A percentile compares a stretch with the other conserved stretches of the same genome.
phyloP scores from a whole-genome alignment of 352 stramenopile genomes.

The Globisporangium spinosum region DNA sequence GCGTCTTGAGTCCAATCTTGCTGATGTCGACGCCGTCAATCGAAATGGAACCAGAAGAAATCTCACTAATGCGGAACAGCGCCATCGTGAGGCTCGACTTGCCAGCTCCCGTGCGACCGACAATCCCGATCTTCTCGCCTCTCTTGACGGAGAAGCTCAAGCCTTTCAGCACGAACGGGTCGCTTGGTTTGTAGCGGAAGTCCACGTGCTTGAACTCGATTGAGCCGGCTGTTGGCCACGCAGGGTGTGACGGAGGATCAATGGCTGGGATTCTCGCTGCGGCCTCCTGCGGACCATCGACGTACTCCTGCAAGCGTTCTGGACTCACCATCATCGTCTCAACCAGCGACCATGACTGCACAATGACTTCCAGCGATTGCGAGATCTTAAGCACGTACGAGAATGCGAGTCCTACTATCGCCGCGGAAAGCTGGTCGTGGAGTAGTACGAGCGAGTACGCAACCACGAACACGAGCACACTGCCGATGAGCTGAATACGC shows the following conservation, averaged over 20 bases:
- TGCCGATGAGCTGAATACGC: slow-evolving; percentile 42
- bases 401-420: slow-evolving; percentile 81
- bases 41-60: slow-evolving; percentile 67
- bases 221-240: slow-evolving; percentile 23
- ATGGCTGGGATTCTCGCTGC: slow-evolving; percentile 9
- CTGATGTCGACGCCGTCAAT: slow-evolving; percentile 72
- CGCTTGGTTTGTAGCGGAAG: slow-evolving; percentile 56
- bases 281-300: slow-evolving; percentile 23
- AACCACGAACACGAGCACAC: slow-evolving; percentile 32
- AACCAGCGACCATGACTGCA: slow-evolving; percentile 23
- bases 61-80: slow-evolving; percentile 82
- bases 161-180: slow-evolving; percentile 19
- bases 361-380: slow-evolving; percentile 59
- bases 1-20: slow-evolving; percentile 57
- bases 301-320: slow-evolving; percentile 48
- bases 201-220: slow-evolving; percentile 69
- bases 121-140: slow-evolving; percentile 65
- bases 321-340: slow-evolving; percentile 46
- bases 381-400: slow-evolving; percentile 86
- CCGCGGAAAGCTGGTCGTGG: slow-evolving; percentile 30
- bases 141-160: slow-evolving; percentile 44
- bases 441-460: slow-evolving; percentile 32
- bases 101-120: slow-evolving; percentile 60
- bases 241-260: slow-evolving; percentile 52
- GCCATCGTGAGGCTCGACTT: slow-evolving; percentile 72